Evolutionary conservation across 345 rosid species (phyloP).

Genomic region (Linum tenue): DNA sequence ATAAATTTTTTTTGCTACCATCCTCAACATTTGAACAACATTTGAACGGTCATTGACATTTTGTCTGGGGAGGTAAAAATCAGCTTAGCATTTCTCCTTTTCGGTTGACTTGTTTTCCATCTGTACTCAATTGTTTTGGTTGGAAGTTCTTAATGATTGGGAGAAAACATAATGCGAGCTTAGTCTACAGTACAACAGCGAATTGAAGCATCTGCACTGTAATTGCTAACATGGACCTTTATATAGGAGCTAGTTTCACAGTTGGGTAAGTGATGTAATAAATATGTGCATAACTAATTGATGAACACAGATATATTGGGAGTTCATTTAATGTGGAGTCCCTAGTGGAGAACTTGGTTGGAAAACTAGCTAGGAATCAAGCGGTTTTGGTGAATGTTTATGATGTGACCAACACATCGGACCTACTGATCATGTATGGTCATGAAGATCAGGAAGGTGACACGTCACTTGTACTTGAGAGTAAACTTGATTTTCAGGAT

Average conservation of each 20-base stretch:
- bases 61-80: conserved; percentile 90
- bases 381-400: no score
- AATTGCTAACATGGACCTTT: conserved; percentile 16
- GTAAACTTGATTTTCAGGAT: no score
- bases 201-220: conserved; percentile 84
- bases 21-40: conserved; percentile 43
- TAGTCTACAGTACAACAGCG: conserved; percentile 67
- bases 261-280: not conserved
- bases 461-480: no score
- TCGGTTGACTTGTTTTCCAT: no score
- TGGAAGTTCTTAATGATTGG: no score
- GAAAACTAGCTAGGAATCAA: no score
- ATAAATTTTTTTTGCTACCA: not conserved
- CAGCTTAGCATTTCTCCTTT: not conserved
- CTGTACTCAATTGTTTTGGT: conserved; percentile 6
- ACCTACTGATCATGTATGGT: conserved; percentile 66
- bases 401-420: conserved; percentile 75
- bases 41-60: conserved; percentile 97
- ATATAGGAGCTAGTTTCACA: not conserved
- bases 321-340: conserved; percentile 99
- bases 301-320: conserved; percentile 69
- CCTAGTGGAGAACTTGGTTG: conserved; percentile 89
- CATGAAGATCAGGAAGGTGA: no score
- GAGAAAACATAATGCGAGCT: conserved; percentile 83
- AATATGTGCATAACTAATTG: conserved; percentile 11